These are phyloP conservation scores for Ceratocystis huliohia DNA, from an alignment of 2,329 filamentous ascomycete genomes.

Conservation along the genomic window DNA sequence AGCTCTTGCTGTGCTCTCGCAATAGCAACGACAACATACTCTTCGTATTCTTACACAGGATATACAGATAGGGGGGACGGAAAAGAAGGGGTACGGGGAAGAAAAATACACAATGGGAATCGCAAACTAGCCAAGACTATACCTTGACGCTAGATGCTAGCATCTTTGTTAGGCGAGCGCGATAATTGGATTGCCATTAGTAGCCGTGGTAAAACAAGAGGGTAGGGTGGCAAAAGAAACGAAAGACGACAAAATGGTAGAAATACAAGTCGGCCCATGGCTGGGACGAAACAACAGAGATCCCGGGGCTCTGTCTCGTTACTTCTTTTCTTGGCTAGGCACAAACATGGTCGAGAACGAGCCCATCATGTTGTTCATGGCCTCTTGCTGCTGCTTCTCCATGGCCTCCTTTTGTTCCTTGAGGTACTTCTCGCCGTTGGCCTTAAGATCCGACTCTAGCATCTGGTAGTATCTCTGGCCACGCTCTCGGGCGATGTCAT, in stretches of 20 bases:
- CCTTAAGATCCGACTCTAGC: slow-evolving; percentile 78
- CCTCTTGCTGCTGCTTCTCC: slow-evolving; percentile 81
- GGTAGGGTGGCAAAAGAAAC: not conserved
- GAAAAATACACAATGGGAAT: not conserved
- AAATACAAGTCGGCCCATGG: not conserved
- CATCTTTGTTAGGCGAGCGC: not conserved
- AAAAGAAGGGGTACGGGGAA: not conserved
- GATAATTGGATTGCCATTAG: not conserved
- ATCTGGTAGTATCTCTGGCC: slow-evolving; percentile 82
- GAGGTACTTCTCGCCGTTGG: slow-evolving; percentile 91
- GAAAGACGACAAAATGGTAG: not conserved
- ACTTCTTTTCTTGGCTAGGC: slow-evolving; percentile 25
- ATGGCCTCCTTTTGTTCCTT: slow-evolving; percentile 82
- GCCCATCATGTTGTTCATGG: slow-evolving; percentile 83
- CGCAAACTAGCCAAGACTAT: not conserved
- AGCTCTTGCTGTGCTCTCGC: no score
- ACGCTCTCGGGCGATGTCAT: slow-evolving; percentile 83
- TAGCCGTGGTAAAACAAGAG: not conserved
- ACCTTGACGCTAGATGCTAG: not conserved
- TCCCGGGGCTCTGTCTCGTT: not conserved
- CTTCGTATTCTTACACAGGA: slow-evolving; percentile 9
- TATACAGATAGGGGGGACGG: not conserved
- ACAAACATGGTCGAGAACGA: slow-evolving; percentile 51
- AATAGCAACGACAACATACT: not conserved
- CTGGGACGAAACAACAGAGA: not conserved